Evolutionary conservation across 140 eudicot species (phyloP), one percentile per base, ranked within the genome.

Genomic region (Flaveria floridana): DNA sequence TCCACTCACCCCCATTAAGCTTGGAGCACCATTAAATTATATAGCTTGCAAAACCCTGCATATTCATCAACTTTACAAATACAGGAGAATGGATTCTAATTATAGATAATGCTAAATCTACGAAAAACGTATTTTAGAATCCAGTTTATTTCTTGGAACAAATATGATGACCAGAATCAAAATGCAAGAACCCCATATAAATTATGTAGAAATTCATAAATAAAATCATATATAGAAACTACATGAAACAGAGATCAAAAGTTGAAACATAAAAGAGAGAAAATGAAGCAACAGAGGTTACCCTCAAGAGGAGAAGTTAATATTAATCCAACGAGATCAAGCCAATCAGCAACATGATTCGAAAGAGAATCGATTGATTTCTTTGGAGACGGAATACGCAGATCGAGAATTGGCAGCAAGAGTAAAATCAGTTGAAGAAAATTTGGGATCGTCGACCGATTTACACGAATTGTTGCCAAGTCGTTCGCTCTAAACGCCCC

Each of bases 401-500:
- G 21, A 62, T 62, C 46, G 68, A 47, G 37, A 13, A 42, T 58
- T 7, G 41, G 7, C 41, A 34, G 41, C 41, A 34, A 34, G 41
- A 7, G 41, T 34, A 34, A 34, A 44, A 74, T 25, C 10, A n/a
- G 16, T 15, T 26, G 30, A 26, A 61, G 19, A 74, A 62, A 61
- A 42, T 8, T 42, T 58, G 42, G 37, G 48, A 74, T 46, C 63
- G 71, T 25, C 57, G 70, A 77, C 57, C 70, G 75, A 69, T 69
- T 62, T 62, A 74, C 47, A 16, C 71, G 9, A 63, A 74, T 68
- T 68, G 70, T 68, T 67, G 39, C 39, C 39, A 34, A 34, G 39
- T 34, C 39, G 42, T 76, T 76, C 80, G 80, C 75, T 53, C 68
- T 67, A 42, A 52, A 65, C 18, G 62, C n/a, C 34, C 76, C 81